Conservation (phyloP, 257 asterid species). For the Gentiana macrophylla region DNA sequence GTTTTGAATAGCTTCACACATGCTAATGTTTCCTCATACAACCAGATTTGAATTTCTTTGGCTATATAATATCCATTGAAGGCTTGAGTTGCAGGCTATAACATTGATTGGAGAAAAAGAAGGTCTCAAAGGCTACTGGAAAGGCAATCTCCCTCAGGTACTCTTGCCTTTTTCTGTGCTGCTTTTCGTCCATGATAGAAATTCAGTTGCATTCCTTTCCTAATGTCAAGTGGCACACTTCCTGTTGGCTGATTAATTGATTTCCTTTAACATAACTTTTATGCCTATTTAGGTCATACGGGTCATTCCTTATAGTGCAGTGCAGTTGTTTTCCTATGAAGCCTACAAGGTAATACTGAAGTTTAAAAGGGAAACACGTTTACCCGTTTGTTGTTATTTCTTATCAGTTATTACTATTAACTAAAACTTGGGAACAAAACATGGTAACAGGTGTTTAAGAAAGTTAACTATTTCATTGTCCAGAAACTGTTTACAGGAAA, state of each 20-base stretch:
- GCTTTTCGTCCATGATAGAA: neutral
- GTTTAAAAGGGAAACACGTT: neutral
- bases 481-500: conserved; percentile 68
- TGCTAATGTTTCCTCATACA: too few species aligned
- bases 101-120: conserved; percentile 71
- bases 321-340: conserved; percentile 89
- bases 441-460: too few species aligned
- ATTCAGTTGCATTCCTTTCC: neutral
- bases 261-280: conserved; percentile 1
- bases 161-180: neutral
- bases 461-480: conserved; percentile 7
- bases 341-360: conserved; percentile 67
- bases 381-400: neutral
- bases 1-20: too few species aligned
- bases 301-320: conserved; percentile 90
- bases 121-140: conserved; percentile 97
- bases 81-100: conserved; percentile 43
- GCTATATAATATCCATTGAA: neutral
- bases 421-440: too few species aligned
- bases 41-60: too few species aligned
- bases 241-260: too few species aligned
- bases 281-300: conserved; percentile 68
- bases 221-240: neutral
- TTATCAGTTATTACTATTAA: too few species aligned
- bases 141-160: conserved; percentile 97